phyloP scores from a whole-genome alignment of 2,329 filamentous ascomycete genomes.

The Colletotrichum sp. region DNA sequence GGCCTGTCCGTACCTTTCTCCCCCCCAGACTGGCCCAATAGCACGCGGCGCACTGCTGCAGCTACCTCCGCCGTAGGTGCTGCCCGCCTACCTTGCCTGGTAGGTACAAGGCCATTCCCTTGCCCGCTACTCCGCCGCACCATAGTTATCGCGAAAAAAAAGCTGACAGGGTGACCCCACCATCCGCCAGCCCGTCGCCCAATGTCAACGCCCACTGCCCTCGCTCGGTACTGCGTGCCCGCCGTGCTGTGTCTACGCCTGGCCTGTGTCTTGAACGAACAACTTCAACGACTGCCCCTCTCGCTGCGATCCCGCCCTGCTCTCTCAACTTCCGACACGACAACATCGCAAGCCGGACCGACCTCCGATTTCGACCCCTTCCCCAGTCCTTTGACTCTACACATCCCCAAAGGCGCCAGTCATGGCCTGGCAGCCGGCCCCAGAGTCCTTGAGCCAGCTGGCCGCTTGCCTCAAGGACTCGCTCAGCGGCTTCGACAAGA shows the following conservation, averaged over 20 bases:
- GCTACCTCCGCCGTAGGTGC: background rate
- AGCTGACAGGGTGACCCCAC: conserved; percentile 23
- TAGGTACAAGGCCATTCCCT: background rate
- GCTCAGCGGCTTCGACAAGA: conserved; percentile 80
- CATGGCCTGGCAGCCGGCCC: conserved; percentile 94
- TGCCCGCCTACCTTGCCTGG: background rate
- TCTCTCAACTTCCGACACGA: background rate
- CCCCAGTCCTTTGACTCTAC: conserved; percentile 15
- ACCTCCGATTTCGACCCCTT: conserved; percentile 5
- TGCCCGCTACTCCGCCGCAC: conserved; percentile 19
- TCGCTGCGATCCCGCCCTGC: background rate
- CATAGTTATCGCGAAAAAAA: conserved; percentile 24
- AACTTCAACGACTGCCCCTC: conserved; percentile 20
- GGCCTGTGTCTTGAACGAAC: background rate
- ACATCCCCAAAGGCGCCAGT: conserved; percentile 30
- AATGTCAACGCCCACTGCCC: conserved; percentile 12
- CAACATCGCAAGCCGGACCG: background rate
- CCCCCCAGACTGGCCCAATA: background rate
- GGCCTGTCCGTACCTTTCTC: background rate
- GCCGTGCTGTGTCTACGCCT: background rate
- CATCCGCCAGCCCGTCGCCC: conserved; percentile 13
- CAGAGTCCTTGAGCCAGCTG: conserved; percentile 88
- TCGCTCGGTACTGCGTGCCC: background rate
- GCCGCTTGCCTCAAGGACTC: conserved; percentile 91
- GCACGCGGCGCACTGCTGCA: background rate